Percentiles rank a stretch among this genome's conserved stretches.
These are phyloP conservation scores for Westerdykella sp. DNA, from an alignment of 2,329 filamentous ascomycete species.

Conservation along the genomic window DNA sequence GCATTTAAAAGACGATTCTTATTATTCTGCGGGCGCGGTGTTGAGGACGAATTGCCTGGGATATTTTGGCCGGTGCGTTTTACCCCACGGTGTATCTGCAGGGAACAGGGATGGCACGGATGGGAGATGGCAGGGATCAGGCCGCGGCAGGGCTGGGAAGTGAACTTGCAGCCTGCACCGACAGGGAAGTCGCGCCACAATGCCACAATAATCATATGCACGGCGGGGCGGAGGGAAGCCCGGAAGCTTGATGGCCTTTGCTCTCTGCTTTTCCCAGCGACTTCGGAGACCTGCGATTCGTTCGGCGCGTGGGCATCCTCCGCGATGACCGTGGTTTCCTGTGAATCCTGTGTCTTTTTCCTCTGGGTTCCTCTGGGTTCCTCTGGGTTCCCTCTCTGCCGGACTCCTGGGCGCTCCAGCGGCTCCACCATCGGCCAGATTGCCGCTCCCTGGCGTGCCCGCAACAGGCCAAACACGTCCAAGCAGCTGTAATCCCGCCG, in stretches of 20 bases:
- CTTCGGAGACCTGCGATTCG: too few relatives aligned
- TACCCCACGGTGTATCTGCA: slow-evolving; percentile 36
- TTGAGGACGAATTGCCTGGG: slow-evolving; percentile 10
- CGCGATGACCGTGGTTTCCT: too few relatives aligned
- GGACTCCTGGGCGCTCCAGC: too few relatives aligned
- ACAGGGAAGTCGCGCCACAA: too few relatives aligned
- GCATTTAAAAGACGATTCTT: not conserved
- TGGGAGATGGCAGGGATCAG: too few relatives aligned
- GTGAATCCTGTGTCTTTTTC: too few relatives aligned
- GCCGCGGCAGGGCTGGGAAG: too few relatives aligned
- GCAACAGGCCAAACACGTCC: not conserved
- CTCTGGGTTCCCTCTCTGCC: not conserved
- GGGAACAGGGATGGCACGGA: not conserved
- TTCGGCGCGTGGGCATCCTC: too few relatives aligned
- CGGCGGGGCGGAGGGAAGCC: slow-evolving; percentile 3
- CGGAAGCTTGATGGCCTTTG: slow-evolving; percentile 15
- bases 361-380: not conserved
- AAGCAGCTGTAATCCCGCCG: slow-evolving; percentile 10
- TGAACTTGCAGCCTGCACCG: too few relatives aligned
- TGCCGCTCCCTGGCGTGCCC: slow-evolving; percentile 14
- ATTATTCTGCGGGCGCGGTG: not conserved
- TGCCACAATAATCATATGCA: too few relatives aligned
- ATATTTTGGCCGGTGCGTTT: slow-evolving; percentile 20
- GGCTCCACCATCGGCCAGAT: slow-evolving; percentile 25
- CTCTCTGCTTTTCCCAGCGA: slow-evolving; percentile 11